Evolutionary conservation across 1,284 basidiomycete species (phyloP).

Genomic region (Papiliotrema laurentii): DNA sequence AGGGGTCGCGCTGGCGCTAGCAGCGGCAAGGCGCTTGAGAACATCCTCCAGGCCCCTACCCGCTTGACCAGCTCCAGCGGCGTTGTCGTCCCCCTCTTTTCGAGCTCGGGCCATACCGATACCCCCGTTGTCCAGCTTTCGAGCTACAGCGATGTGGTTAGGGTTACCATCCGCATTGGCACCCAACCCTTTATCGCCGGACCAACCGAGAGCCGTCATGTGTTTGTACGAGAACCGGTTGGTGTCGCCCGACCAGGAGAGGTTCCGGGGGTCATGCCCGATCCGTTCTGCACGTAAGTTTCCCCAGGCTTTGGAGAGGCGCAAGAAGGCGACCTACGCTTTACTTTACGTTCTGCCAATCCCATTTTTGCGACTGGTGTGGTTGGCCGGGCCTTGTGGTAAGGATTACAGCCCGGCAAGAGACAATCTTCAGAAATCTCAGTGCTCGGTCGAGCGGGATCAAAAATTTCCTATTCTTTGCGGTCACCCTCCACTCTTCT

Average conservation of each 20-base stretch:
- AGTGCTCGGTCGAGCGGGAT: conserved; percentile 10
- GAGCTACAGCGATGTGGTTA: conserved; percentile 46
- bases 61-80: conserved; percentile 42
- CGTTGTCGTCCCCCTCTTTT: conserved; percentile 44
- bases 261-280: conserved; percentile 48
- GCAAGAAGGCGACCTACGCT: conserved; percentile 35
- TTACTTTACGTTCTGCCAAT: conserved; percentile 46
- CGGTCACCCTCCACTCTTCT: not conserved
- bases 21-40: conserved; percentile 37
- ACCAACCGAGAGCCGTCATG: conserved; percentile 48
- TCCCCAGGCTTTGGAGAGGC: not conserved
- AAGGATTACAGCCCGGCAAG: too few relatives aligned
- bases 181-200: conserved; percentile 40
- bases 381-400: not conserved
- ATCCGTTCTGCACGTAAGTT: conserved; percentile 36
- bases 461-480: conserved; percentile 24
- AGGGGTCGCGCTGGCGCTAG: conserved; percentile 17
- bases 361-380: conserved; percentile 36
- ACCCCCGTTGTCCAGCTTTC: conserved; percentile 47
- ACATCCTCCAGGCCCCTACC: conserved; percentile 46
- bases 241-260: conserved; percentile 48
- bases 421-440: too few relatives aligned
- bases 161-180: conserved; percentile 35
- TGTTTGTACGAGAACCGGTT: conserved; percentile 48
- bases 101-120: conserved; percentile 45